These are phyloP conservation scores for Cunninghamia lanceolata DNA, from an alignment of 75 land plant species.

Conservation along the genomic window DNA sequence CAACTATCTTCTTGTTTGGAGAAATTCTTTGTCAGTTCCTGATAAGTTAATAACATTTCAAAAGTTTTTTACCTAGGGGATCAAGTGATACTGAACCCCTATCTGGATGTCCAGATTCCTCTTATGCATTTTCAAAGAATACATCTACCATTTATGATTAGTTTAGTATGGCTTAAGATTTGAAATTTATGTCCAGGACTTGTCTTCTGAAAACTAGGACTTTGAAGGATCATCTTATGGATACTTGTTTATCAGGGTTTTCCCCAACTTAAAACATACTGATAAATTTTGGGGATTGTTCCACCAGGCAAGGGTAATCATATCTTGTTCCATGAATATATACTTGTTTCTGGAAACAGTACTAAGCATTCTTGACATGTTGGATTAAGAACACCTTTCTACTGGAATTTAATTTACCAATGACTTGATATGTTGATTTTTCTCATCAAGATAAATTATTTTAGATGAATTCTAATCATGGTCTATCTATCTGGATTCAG, in stretches of 20 bases:
- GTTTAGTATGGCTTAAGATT: background rate
- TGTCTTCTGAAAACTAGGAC: background rate
- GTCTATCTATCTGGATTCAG: constrained; percentile 20
- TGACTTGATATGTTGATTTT: background rate
- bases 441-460: background rate
- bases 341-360: background rate
- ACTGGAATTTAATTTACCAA: background rate
- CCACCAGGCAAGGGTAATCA: background rate
- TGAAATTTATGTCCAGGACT: background rate
- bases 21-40: background rate
- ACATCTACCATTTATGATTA: background rate
- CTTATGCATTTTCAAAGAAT: no score
- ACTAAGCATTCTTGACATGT: background rate
- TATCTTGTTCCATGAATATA: background rate
- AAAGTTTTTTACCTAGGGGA: background rate
- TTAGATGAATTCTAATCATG: background rate
- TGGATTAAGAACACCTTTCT: background rate
- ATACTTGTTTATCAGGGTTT: background rate
- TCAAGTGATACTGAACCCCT: background rate
- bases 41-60: background rate
- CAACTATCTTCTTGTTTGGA: constrained; percentile 3
- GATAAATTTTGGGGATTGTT: background rate
- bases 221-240: background rate
- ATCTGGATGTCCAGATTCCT: background rate
- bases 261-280: background rate